Base-by-base conservation (phyloP, 768 basidiomycete genomes). In the Macrolepiota fuliginosa region DNA sequence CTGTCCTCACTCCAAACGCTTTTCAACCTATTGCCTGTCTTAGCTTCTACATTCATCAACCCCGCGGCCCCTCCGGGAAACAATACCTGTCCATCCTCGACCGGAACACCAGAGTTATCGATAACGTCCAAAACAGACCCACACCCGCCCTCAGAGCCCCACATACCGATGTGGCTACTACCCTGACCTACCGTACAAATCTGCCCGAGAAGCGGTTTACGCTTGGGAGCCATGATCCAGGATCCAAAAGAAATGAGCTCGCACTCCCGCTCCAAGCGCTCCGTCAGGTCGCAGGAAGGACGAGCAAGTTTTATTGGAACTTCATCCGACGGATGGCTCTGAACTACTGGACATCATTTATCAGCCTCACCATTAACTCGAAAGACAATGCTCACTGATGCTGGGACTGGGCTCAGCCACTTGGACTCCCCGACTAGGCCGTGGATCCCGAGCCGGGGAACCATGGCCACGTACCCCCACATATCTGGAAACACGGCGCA, bases 91-190 rank as follows among this genome's bases (percentile, higher is more conserved):
- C 36, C 37, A 7, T 50, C 24, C 15, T 24, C 49, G 27, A 27
- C 25, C 22, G 49, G 17, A 58, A 51, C 29, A 29, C 36, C 57
- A 40, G 25, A 58, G 13, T 51, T 58, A 50, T 58, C 49, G 10
- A 51, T 46, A 13, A 58, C 51, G 35, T 50, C 57, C 11, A 58
- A 58, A 9, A 58, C 29, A 4, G 57, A 11, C 10, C 40, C 49
- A 32, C 25, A 51, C 32, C 40, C 57, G 15, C 40, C 36, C 7
- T 46, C 57, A 4, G n/a, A n/a, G 49, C 22, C 19, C 7, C 2
- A 6, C 19, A 19, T 7, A 13, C 4, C 24, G 25, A 12, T 11
- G 19, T 0, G 1, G 24, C 17, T n/a, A 2, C 27, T 2, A 27
- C 22, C 25, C n/a, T n/a, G n/a, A n/a, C n/a, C n/a, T n/a, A n/a